phyloP scores from a whole-genome alignment of 352 stramenopile species.

The Aphanomyces euteiches region DNA sequence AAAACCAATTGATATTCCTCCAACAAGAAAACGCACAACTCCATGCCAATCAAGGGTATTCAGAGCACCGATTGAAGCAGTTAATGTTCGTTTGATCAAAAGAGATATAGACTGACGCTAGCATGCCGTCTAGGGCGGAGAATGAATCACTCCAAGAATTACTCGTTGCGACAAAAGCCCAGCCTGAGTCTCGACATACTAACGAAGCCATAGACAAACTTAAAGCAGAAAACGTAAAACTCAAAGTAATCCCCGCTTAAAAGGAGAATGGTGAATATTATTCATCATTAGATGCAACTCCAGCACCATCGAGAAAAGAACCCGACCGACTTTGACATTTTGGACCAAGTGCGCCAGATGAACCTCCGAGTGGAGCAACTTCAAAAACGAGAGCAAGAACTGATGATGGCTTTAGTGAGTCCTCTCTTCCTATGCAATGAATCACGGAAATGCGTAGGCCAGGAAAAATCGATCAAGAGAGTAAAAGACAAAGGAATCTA shows the following conservation, averaged over 20 bases:
- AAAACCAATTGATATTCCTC: conserved; percentile 54
- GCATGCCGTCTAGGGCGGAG: conserved; percentile 40
- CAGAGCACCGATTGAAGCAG: conserved; percentile 20
- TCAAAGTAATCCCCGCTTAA: conserved; percentile 5
- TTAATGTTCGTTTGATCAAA: conserved; percentile 3
- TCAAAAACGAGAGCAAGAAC: conserved; percentile 71
- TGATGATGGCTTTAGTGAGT: conserved; percentile 72
- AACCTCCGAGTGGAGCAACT: conserved; percentile 61
- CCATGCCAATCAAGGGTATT: conserved; percentile 29
- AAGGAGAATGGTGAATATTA: background rate
- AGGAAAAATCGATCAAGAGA: conserved; percentile 20
- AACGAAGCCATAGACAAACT: conserved; percentile 32
- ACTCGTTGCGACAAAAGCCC: conserved; percentile 26
- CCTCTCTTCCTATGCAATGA: background rate
- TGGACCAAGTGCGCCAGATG: conserved; percentile 36
- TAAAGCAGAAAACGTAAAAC: conserved; percentile 25
- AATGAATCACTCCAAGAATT: conserved; percentile 44
- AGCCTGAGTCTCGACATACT: conserved; percentile 24
- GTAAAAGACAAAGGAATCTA: background rate
- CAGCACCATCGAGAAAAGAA: conserved; percentile 8
- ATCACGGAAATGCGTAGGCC: background rate
- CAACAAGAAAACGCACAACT: conserved; percentile 67
- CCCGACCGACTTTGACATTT: conserved; percentile 6
- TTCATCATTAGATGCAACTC: conserved; percentile 11
- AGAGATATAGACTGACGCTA: conserved; percentile 13